These are phyloP conservation scores for Adansonia grandidieri DNA, from an alignment of 441 rosid genomes.

Conservation along the genomic window DNA sequence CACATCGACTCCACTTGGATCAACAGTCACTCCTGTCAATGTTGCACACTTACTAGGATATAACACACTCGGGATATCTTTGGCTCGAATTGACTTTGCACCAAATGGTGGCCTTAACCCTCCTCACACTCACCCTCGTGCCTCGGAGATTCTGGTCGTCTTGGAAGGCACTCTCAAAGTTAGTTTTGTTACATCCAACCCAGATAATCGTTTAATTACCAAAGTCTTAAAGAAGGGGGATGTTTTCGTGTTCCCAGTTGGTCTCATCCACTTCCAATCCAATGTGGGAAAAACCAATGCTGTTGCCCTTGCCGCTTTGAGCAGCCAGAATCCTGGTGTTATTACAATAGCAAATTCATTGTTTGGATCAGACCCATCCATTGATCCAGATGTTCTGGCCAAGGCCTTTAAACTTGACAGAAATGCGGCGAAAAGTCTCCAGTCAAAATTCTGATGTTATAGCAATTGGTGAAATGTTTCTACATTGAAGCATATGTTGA, in stretches of 20 bases:
- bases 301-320: neutral
- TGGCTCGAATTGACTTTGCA: neutral
- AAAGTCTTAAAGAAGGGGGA: neutral
- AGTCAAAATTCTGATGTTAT: neutral
- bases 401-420: neutral
- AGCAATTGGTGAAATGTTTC: neutral
- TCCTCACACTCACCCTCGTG: neutral
- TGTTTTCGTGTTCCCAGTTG: neutral
- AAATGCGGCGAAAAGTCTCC: neutral
- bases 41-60: neutral
- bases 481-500: neutral
- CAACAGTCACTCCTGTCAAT: conserved; percentile 1
- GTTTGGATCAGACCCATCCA: neutral
- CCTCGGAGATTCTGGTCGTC: neutral
- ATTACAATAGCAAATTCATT: neutral
- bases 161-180: neutral
- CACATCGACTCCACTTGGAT: neutral
- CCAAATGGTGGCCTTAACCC: neutral
- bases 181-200: neutral
- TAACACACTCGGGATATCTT: neutral
- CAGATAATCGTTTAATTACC: neutral
- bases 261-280: neutral
- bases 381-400: neutral
- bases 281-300: neutral
- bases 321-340: conserved; percentile 5